Evolutionary conservation across 257 asterid species (phyloP).

Genomic region (Plectranthus barbatus): DNA sequence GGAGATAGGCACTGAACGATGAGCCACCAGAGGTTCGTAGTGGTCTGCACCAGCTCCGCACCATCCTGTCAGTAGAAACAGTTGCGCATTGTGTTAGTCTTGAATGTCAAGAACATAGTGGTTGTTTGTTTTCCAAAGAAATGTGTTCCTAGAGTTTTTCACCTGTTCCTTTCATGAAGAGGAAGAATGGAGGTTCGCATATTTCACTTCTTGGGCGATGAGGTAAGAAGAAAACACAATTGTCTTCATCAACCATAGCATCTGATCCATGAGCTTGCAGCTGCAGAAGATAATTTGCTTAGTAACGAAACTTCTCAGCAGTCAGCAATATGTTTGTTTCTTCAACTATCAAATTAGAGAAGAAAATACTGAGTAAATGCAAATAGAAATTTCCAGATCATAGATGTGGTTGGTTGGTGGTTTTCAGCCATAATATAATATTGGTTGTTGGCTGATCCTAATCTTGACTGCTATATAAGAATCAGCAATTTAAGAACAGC

Average conservation of each 20-base stretch:
- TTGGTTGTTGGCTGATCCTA: no score
- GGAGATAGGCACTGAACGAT: slow-evolving; percentile 41
- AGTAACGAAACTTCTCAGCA: neutral
- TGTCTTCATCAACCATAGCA: slow-evolving; percentile 96
- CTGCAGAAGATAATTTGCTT: slow-evolving; percentile 22
- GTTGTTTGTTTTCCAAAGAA: neutral
- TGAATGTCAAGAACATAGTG: no score
- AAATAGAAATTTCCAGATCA: neutral
- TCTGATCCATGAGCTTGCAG: slow-evolving; percentile 98
- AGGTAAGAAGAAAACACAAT: slow-evolving; percentile 88
- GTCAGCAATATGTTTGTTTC: no score
- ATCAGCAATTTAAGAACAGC: no score
- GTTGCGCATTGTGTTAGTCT: neutral
- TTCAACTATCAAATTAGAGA: neutral
- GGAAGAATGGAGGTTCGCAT: slow-evolving; percentile 72
- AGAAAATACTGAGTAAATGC: neutral
- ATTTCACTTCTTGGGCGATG: slow-evolving; percentile 86
- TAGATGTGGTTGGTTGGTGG: no score
- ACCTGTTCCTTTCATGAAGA: slow-evolving; percentile 99
- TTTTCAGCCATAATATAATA: no score
- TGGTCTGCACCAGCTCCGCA: slow-evolving; percentile 96
- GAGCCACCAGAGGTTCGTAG: slow-evolving; percentile 89
- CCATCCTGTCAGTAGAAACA: slow-evolving; percentile 80
- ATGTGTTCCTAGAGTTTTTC: neutral
- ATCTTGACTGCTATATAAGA: no score